Conservation (phyloP, 2,329 filamentous ascomycete species). For the Tolypocladium ovalisporum region DNA sequence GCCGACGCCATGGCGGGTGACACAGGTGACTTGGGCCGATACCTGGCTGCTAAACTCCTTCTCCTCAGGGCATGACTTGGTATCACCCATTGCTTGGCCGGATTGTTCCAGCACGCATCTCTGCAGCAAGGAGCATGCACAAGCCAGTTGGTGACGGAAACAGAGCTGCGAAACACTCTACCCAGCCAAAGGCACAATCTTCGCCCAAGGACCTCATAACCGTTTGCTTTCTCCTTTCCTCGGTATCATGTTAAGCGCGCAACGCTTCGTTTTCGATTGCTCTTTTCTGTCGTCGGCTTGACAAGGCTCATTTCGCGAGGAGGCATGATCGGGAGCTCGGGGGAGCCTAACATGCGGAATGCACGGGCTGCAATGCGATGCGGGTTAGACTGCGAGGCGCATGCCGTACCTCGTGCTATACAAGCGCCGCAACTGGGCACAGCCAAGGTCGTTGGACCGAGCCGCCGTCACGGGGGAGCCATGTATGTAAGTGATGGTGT, state of each 20-base stretch:
- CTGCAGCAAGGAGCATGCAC: background rate
- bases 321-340: background rate
- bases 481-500: background rate
- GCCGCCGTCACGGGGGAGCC: constrained; percentile 1
- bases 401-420: background rate
- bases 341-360: background rate
- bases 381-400: background rate
- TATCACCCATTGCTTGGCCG: too few species aligned
- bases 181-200: too few species aligned
- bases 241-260: background rate
- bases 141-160: too few species aligned
- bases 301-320: background rate
- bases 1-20: background rate
- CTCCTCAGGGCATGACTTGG: background rate
- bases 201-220: too few species aligned
- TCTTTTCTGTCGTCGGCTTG: background rate
- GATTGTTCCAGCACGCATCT: background rate
- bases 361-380: background rate
- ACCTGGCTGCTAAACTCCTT: background rate
- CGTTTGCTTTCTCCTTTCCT: too few species aligned
- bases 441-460: background rate
- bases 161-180: too few species aligned
- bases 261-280: background rate
- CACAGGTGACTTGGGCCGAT: background rate
- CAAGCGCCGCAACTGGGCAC: background rate